These are phyloP conservation scores for Phytopythium litorale DNA, from an alignment of 352 stramenopile genomes.

Conservation along the genomic window DNA sequence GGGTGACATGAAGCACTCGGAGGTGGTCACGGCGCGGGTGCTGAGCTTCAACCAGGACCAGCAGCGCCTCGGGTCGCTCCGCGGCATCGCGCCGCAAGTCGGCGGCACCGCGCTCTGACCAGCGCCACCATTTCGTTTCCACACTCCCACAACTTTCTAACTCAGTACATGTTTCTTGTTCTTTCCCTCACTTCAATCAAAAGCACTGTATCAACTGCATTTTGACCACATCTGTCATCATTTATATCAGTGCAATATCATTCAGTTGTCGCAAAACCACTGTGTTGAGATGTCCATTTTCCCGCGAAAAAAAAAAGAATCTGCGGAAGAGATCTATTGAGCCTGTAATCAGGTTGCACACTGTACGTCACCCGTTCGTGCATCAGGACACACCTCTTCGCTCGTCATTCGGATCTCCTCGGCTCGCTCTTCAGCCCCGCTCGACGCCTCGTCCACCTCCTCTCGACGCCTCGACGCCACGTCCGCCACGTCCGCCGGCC, in stretches of 20 bases:
- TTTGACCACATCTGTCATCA: too few relatives aligned
- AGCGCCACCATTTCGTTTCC: too few relatives aligned
- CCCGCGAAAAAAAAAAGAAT: neutral
- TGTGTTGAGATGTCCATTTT: too few relatives aligned
- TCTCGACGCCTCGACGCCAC: neutral
- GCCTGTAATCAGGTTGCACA: neutral
- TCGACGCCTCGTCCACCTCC: neutral
- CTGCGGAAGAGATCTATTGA: neutral
- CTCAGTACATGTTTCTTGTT: neutral
- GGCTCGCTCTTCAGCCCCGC: neutral
- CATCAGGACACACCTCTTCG: neutral
- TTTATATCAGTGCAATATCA: too few relatives aligned
- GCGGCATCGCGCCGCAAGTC: neutral
- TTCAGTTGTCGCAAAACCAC: too few relatives aligned
- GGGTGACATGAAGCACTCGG: slow-evolving; percentile 11
- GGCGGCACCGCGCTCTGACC: neutral
- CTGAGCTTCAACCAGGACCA: slow-evolving; percentile 29
- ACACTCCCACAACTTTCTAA: neutral
- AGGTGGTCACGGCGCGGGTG: slow-evolving; percentile 31
- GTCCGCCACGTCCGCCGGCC: neutral
- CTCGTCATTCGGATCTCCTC: neutral
- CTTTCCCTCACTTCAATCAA: too few relatives aligned
- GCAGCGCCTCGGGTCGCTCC: slow-evolving; percentile 18
- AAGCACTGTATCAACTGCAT: too few relatives aligned
- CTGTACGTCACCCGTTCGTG: neutral